A percentile compares a stretch with the other conserved stretches of the same genome.
These are phyloP conservation scores for Pseudopyrenochaeta lycopersici DNA, from an alignment of 2,329 filamentous ascomycete species.

Conservation along the genomic window DNA sequence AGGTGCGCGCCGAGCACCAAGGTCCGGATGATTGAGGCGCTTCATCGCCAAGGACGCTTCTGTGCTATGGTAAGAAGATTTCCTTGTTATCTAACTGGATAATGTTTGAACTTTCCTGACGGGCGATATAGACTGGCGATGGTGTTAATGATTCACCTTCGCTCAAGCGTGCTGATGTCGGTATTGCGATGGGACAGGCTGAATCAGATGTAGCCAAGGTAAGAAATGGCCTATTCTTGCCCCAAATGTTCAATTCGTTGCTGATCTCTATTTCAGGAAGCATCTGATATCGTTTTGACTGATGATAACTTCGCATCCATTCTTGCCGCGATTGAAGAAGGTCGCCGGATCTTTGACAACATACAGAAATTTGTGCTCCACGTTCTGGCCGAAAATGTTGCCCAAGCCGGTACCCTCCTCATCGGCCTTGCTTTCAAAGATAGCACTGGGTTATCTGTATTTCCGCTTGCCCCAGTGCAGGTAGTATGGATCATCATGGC, in stretches of 20 bases:
- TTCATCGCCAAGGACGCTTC: constrained; percentile 78
- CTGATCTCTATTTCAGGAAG: constrained; percentile 59
- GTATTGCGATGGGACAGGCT: constrained; percentile 83
- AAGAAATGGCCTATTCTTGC: not conserved
- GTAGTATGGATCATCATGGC: too few species aligned
- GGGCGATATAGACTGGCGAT: constrained; percentile 70
- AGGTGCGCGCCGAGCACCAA: too few species aligned
- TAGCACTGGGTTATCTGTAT: constrained; percentile 74
- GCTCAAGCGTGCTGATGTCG: constrained; percentile 81
- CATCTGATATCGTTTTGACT: constrained; percentile 82
- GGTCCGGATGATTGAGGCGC: constrained; percentile 90
- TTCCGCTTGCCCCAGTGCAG: constrained; percentile 84
- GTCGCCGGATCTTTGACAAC: constrained; percentile 86
- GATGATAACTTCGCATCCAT: constrained; percentile 92
- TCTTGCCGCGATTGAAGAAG: constrained; percentile 82
- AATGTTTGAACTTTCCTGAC: not conserved
- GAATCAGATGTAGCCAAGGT: constrained; percentile 83
- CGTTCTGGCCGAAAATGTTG: constrained; percentile 81
- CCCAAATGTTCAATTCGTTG: not conserved
- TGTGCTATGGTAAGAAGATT: constrained; percentile 70
- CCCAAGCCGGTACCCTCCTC: constrained; percentile 81
- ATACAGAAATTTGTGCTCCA: constrained; percentile 87
- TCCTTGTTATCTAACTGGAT: not conserved
- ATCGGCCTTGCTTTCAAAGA: constrained; percentile 87
- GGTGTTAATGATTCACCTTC: constrained; percentile 89